Percentiles rank a stretch among this genome's conserved stretches.
Conservation (phyloP, 805 yeast genomes). For the Nematodospora valgi region DNA sequence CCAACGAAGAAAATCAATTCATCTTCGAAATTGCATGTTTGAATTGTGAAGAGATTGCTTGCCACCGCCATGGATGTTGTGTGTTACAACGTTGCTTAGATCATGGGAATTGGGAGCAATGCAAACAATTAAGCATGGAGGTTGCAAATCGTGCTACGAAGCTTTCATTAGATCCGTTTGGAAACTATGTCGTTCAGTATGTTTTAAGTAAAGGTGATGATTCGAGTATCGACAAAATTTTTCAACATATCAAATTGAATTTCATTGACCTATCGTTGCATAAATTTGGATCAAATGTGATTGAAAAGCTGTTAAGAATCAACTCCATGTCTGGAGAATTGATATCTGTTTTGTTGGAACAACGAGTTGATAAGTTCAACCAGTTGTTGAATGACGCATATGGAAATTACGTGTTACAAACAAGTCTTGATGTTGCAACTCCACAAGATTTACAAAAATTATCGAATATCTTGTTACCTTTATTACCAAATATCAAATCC, state of each 20-base stretch:
- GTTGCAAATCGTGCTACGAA: constrained; percentile 67
- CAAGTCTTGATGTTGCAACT: constrained; percentile 55
- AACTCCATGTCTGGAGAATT: constrained; percentile 43
- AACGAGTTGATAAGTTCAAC: constrained; percentile 28
- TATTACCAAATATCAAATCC: constrained; percentile 72
- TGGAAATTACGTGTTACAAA: constrained; percentile 59
- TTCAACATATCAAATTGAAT: constrained; percentile 34
- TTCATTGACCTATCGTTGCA: constrained; percentile 50
- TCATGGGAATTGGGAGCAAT: constrained; percentile 72
- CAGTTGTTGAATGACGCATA: constrained; percentile 53
- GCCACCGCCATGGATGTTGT: constrained; percentile 97
- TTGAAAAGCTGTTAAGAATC: constrained; percentile 53
- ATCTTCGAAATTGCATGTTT: constrained; percentile 80
- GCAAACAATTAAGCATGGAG: constrained; percentile 59
- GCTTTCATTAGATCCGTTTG: constrained; percentile 88
- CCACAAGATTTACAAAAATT: constrained; percentile 50
- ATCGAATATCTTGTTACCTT: constrained; percentile 63
- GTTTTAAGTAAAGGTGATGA: constrained; percentile 56
- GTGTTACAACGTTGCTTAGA: constrained; percentile 94
- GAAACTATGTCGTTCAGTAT: constrained; percentile 95
- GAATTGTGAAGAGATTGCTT: constrained; percentile 77
- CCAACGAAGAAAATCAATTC: constrained; percentile 71
- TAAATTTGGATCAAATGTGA: constrained; percentile 59
- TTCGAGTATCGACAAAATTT: constrained; percentile 26
- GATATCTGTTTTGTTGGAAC: constrained; percentile 39